Percentiles rank a stretch among this genome's conserved stretches.
These are phyloP conservation scores for Didymellaceae sp. DNA, from an alignment of 2,329 filamentous ascomycete genomes.

Conservation along the genomic window DNA sequence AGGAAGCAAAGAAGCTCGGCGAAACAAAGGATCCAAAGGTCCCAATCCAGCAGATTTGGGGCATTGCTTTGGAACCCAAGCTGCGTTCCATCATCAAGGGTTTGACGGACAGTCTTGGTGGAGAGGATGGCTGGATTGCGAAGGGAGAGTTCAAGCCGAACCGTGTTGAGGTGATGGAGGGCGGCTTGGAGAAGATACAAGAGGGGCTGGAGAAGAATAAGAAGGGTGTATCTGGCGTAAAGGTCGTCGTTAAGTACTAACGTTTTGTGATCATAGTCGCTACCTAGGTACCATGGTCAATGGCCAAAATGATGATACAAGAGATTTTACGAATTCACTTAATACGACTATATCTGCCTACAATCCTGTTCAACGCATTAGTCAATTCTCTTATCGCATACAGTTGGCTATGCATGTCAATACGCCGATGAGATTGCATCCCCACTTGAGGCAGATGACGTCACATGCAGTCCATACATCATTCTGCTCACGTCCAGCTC, in stretches of 20 bases:
- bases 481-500: neutral
- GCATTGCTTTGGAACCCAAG: conserved; percentile 10
- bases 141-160: conserved; percentile 16
- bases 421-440: too few relatives aligned
- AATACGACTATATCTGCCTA: too few relatives aligned
- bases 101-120: conserved; percentile 14
- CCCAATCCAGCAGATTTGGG: conserved; percentile 7
- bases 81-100: conserved; percentile 11
- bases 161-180: conserved; percentile 5
- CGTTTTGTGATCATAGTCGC: too few relatives aligned
- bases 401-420: too few relatives aligned
- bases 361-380: too few relatives aligned
- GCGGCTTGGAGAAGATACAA: conserved; percentile 16
- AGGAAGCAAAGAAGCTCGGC: conserved; percentile 11
- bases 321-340: too few relatives aligned
- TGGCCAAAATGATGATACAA: too few relatives aligned
- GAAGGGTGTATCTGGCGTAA: conserved; percentile 19
- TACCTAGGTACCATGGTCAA: too few relatives aligned
- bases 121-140: conserved; percentile 15
- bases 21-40: conserved; percentile 9
- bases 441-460: conserved; percentile 5
- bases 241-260: conserved; percentile 9
- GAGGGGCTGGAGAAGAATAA: conserved; percentile 19
- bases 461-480: neutral
- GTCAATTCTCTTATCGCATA: too few relatives aligned